These are phyloP conservation scores for Ascochyta pisi DNA, from an alignment of 2,329 filamentous ascomycete species.

Conservation along the genomic window DNA sequence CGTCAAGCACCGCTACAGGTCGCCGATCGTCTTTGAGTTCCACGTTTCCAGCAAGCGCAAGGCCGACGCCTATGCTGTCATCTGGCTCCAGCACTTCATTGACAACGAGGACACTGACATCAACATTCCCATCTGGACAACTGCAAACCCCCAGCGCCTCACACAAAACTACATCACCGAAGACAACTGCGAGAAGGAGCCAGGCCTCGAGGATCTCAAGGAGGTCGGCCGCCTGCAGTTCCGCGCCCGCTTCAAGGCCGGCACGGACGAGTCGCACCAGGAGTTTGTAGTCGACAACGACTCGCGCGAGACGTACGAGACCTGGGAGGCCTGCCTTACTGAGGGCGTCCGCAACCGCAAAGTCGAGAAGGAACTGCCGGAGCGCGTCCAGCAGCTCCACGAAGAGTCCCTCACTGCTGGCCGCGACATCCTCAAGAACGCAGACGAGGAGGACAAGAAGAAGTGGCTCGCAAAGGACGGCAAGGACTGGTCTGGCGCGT, in stretches of 20 bases:
- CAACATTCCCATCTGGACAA: conserved; percentile 90
- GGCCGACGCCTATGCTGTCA: conserved; percentile 75
- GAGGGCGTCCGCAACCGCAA: conserved; percentile 80
- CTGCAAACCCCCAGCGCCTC: conserved; percentile 74
- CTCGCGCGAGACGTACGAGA: conserved; percentile 89
- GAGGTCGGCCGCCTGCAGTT: conserved; percentile 85
- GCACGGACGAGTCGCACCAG: conserved; percentile 85
- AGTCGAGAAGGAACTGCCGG: conserved; percentile 76
- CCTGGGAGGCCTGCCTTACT: conserved; percentile 88
- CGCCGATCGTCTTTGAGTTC: conserved; percentile 88
- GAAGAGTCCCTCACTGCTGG: conserved; percentile 80
- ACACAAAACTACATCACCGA: conserved; percentile 93
- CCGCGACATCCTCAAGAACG: conserved; percentile 78
- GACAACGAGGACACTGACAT: conserved; percentile 81
- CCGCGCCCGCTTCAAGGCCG: conserved; percentile 82
- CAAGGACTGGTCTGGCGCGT: conserved; percentile 85
- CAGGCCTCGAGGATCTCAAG: conserved; percentile 76
- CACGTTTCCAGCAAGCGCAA: conserved; percentile 72
- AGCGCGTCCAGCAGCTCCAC: conserved; percentile 75
- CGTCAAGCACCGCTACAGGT: conserved; percentile 88
- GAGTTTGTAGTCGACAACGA: conserved; percentile 86
- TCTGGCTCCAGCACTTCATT: conserved; percentile 86
- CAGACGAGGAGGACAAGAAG: conserved; percentile 73
- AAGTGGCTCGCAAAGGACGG: conserved; percentile 82
- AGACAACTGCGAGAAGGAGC: conserved; percentile 71